Percentiles rank a stretch among this genome's conserved stretches.
phyloP scores from a whole-genome alignment of 1,284 basidiomycete species.

The Singerocomus rubriflavus region DNA sequence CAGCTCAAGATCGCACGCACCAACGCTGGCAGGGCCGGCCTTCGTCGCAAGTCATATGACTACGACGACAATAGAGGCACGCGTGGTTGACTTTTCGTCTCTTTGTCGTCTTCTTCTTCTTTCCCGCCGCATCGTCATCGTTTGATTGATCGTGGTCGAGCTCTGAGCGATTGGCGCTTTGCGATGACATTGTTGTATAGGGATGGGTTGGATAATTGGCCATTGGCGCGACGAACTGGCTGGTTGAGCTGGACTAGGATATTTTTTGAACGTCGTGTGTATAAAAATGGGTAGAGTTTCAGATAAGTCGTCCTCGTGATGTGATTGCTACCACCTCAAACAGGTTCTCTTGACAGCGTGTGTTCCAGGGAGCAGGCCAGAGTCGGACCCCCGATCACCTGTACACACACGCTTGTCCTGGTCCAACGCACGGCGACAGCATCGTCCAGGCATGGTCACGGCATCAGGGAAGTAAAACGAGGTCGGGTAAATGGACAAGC shows the following conservation, averaged over 20 bases:
- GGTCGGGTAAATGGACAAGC: slow-evolving; percentile 13
- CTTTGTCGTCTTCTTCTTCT: slow-evolving; percentile 63
- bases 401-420: neutral
- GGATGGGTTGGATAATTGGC: slow-evolving; percentile 31
- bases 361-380: neutral
- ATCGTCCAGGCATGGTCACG: neutral
- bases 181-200: slow-evolving; percentile 26
- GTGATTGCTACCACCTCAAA: slow-evolving; percentile 25
- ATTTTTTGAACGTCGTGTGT: slow-evolving; percentile 12
- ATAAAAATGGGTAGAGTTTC: slow-evolving; percentile 28
- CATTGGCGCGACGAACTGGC: slow-evolving; percentile 17
- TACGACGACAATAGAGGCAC: slow-evolving; percentile 89
- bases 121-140: slow-evolving; percentile 33
- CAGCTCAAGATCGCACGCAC: slow-evolving; percentile 46
- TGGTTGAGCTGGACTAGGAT: slow-evolving; percentile 9
- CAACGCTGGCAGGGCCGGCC: slow-evolving; percentile 87
- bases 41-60: slow-evolving; percentile 94
- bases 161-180: slow-evolving; percentile 15
- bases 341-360: slow-evolving; percentile 26
- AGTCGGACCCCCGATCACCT: slow-evolving; percentile 31
- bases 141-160: slow-evolving; percentile 27
- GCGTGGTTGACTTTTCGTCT: slow-evolving; percentile 85
- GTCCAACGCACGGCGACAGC: slow-evolving; percentile 3
- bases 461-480: neutral
- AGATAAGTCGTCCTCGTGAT: slow-evolving; percentile 18